These are phyloP conservation scores for Ophiostoma australiae DNA, from an alignment of 2,329 filamentous ascomycete species.

Conservation along the genomic window DNA sequence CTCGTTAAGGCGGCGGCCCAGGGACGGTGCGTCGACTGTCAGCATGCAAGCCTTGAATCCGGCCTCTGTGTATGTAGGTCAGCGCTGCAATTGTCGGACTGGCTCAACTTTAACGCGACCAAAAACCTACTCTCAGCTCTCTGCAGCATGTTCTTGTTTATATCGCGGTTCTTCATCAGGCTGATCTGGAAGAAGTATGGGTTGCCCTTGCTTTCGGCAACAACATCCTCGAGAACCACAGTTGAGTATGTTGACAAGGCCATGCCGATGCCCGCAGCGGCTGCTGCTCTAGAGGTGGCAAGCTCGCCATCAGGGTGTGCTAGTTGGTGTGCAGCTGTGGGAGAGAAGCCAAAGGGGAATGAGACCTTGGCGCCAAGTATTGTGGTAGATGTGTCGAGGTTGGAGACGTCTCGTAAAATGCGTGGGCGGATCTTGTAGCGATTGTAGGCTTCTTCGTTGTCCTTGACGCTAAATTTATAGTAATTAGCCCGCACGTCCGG, in stretches of 20 bases:
- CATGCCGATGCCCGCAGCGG: slow-evolving; percentile 42
- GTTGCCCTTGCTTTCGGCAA: slow-evolving; percentile 30
- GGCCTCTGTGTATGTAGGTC: slow-evolving; percentile 19
- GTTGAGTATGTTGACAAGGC: slow-evolving; percentile 38
- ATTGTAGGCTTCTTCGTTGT: slow-evolving; percentile 23
- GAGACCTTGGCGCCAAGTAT: slow-evolving; percentile 31
- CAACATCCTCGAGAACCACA: slow-evolving; percentile 46
- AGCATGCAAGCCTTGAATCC: slow-evolving; percentile 40
- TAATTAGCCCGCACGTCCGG: neutral
- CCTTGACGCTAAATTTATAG: neutral
- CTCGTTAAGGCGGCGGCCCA: slow-evolving; percentile 25
- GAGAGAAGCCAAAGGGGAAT: slow-evolving; percentile 51
- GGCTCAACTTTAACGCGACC: neutral
- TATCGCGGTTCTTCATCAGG: slow-evolving; percentile 45
- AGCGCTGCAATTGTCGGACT: neutral
- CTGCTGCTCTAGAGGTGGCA: slow-evolving; percentile 45
- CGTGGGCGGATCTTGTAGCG: slow-evolving; percentile 32
- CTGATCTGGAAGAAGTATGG: slow-evolving; percentile 48
- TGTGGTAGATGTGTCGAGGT: slow-evolving; percentile 25
- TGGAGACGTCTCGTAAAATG: slow-evolving; percentile 32
- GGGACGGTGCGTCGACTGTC: slow-evolving; percentile 50
- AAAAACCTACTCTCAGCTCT: slow-evolving; percentile 9
- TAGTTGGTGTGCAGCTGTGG: slow-evolving; percentile 49
- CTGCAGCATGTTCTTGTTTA: slow-evolving; percentile 39
- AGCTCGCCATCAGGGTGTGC: slow-evolving; percentile 50